Evolutionary conservation across 1,284 basidiomycete species (phyloP).

Genomic region (Ganoderma resinaceum): DNA sequence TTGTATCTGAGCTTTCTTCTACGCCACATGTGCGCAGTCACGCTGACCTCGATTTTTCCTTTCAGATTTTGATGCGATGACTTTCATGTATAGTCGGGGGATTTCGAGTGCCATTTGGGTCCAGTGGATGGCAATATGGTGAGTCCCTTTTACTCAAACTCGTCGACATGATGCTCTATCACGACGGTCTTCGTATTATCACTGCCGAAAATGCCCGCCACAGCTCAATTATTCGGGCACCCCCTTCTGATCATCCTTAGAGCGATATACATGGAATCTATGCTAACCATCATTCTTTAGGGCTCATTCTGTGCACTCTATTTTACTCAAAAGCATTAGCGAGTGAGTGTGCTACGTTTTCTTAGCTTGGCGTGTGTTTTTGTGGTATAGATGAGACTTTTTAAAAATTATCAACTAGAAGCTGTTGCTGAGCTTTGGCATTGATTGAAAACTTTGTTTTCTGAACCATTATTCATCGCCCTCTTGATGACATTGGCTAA

Average conservation of each 20-base stretch:
- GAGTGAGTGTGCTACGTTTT: conserved; percentile 10
- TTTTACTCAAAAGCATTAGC: neutral
- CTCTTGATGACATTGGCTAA: neutral
- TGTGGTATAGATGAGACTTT: conserved; percentile 44
- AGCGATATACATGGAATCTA: conserved; percentile 7
- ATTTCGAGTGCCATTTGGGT: neutral
- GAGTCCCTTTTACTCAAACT: conserved; percentile 28
- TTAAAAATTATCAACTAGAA: conserved; percentile 79
- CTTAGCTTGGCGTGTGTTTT: neutral
- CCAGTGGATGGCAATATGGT: conserved; percentile 23
- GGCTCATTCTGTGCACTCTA: neutral
- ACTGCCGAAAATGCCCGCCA: conserved; percentile 89
- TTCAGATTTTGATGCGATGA: neutral
- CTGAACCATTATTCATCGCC: conserved; percentile 29
- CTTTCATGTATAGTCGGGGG: neutral
- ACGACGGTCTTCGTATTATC: conserved; percentile 89
- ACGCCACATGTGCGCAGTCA: no score
- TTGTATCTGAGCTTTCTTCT: conserved; percentile 52
- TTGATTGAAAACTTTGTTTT: conserved; percentile 53
- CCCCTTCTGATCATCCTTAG: conserved; percentile 63
- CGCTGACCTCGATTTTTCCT: neutral
- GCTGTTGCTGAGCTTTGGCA: conserved; percentile 80
- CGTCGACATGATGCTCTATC: conserved; percentile 61
- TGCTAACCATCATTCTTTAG: conserved; percentile 17
- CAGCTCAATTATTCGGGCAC: conserved; percentile 85